Percentiles rank a stretch among this genome's conserved stretches.
Evolutionary conservation across 139 green algal genomes (phyloP).

Genomic region (Yamagishiella unicocca): DNA sequence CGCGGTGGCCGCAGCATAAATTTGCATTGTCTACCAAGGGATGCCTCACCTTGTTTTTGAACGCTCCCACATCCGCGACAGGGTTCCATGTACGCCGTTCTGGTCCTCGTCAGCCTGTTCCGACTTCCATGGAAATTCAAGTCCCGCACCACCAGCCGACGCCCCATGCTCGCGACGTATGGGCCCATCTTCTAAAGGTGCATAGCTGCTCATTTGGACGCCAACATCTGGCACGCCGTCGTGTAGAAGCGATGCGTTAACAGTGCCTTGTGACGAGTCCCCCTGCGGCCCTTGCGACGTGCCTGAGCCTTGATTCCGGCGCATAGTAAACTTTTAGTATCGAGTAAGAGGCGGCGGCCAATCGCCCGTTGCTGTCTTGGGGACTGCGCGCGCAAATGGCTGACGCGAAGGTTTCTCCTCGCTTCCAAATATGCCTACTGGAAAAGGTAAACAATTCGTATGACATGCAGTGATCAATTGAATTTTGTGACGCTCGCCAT

Average conservation of each 20-base stretch:
- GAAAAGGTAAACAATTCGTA: too few species aligned
- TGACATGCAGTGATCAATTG: too few species aligned
- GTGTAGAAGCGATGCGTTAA: not conserved
- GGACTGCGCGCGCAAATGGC: too few species aligned
- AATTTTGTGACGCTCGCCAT: too few species aligned
- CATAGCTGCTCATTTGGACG: conserved; percentile 1
- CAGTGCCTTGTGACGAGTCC: not conserved
- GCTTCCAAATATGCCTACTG: too few species aligned
- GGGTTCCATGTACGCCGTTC: not conserved
- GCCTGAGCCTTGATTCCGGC: conserved; percentile 4
- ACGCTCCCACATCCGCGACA: conserved; percentile 11
- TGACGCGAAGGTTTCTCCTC: too few species aligned
- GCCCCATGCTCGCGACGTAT: not conserved
- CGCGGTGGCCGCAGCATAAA: not conserved
- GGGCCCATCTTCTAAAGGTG: not conserved
- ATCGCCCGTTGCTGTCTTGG: too few species aligned
- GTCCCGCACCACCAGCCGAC: not conserved
- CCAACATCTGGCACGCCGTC: not conserved
- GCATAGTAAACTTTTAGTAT: too few species aligned
- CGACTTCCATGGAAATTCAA: conserved; percentile 14
- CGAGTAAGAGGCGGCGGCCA: too few species aligned
- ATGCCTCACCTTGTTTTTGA: not conserved
- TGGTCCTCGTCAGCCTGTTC: not conserved
- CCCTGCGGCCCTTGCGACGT: not conserved
- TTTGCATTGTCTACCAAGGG: not conserved